These are phyloP conservation scores for Nakazawaea populi DNA, from an alignment of 805 yeast genomes.

Conservation along the genomic window DNA sequence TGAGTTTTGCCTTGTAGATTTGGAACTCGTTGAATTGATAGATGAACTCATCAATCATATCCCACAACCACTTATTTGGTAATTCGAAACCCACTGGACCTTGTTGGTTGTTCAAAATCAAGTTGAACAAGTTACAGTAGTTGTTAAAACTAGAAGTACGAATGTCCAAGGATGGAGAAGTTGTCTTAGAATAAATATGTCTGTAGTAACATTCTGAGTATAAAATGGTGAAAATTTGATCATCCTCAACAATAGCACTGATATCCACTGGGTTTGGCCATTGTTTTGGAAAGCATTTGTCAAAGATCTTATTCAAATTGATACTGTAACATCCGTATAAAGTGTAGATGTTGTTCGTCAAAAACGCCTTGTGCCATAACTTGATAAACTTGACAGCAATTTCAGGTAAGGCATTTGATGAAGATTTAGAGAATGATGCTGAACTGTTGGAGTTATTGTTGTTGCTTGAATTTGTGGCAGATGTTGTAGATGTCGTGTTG, in stretches of 20 bases:
- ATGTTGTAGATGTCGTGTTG: not conserved
- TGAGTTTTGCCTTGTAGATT: constrained; percentile 31
- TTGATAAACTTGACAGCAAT: constrained; percentile 36
- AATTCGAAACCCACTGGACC: constrained; percentile 40
- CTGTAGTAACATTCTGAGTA: constrained; percentile 46
- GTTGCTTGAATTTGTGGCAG: not conserved
- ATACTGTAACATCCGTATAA: constrained; percentile 38
- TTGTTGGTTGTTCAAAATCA: constrained; percentile 34
- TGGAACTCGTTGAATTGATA: constrained; percentile 43
- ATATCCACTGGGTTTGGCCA: constrained; percentile 45
- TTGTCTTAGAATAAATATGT: constrained; percentile 37
- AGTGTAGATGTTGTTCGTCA: constrained; percentile 37
- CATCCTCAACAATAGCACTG: constrained; percentile 36
- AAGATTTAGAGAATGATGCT: not conserved
- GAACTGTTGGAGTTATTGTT: not conserved
- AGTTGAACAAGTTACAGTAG: constrained; percentile 41
- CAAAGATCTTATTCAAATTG: constrained; percentile 38
- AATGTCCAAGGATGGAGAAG: constrained; percentile 35
- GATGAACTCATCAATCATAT: constrained; percentile 45
- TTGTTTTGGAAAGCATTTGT: constrained; percentile 31
- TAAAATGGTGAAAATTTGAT: constrained; percentile 37
- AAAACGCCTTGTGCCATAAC: constrained; percentile 34
- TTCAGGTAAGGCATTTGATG: constrained; percentile 28
- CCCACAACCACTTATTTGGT: constrained; percentile 47
- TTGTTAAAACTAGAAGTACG: constrained; percentile 42